phyloP scores from a whole-genome alignment of 192 early-diverging fungal species.

The Coemansia aciculifera region DNA sequence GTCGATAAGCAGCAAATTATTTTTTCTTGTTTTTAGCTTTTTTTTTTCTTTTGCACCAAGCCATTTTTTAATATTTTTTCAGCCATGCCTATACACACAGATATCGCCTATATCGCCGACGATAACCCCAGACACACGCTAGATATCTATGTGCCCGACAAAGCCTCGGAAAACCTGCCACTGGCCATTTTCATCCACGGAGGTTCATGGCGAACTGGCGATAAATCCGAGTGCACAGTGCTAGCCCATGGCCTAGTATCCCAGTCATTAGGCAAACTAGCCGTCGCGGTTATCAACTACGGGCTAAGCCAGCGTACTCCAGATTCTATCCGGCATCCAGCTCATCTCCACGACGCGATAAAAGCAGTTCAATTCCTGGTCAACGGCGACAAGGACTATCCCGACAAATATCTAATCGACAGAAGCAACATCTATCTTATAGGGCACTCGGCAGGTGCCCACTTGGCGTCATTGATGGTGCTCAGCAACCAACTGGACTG shows the following conservation, averaged over 20 bases:
- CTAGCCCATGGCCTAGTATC: slow-evolving; percentile 57
- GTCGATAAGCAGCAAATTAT: not conserved
- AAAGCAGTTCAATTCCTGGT: slow-evolving; percentile 57
- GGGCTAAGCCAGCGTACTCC: slow-evolving; percentile 50
- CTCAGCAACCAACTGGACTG: slow-evolving; percentile 50
- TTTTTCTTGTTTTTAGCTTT: not conserved
- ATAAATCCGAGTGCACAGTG: slow-evolving; percentile 61
- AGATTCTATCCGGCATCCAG: slow-evolving; percentile 61
- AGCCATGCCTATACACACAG: slow-evolving; percentile 17
- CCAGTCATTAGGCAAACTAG: slow-evolving; percentile 30
- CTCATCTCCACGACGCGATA: slow-evolving; percentile 66
- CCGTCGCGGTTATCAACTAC: slow-evolving; percentile 76
- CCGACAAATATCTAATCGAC: slow-evolving; percentile 30
- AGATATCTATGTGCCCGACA: slow-evolving; percentile 63
- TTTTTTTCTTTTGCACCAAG: not conserved
- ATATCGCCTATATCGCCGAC: slow-evolving; percentile 33
- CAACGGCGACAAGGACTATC: slow-evolving; percentile 12
- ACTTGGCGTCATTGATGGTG: slow-evolving; percentile 63
- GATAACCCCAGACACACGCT: slow-evolving; percentile 52
- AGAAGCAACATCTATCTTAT: slow-evolving; percentile 56
- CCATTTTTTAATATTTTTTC: not conserved
- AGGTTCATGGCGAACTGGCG: slow-evolving; percentile 83
- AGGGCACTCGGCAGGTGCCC: slow-evolving; percentile 81
- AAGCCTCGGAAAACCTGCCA: slow-evolving; percentile 23
- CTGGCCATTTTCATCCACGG: slow-evolving; percentile 79